A percentile compares a stretch with the other conserved stretches of the same genome.
Evolutionary conservation across 805 yeast genomes (phyloP).

Genomic region (Candida silvicultrix): DNA sequence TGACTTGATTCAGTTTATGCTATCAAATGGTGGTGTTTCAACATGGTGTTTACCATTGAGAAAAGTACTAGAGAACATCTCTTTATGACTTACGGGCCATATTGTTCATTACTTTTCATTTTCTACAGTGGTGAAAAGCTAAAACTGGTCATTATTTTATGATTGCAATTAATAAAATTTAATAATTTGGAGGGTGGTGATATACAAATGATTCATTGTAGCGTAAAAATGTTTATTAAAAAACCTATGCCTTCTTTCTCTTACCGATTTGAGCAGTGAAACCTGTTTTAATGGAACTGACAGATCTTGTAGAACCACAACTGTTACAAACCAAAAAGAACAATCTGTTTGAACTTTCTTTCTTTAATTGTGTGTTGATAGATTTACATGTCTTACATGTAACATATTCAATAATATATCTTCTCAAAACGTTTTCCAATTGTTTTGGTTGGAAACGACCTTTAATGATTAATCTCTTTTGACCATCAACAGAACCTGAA

Average conservation of each 20-base stretch:
- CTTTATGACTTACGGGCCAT: neutral
- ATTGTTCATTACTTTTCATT: too few species aligned
- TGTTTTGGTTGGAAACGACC: slow-evolving; percentile 98
- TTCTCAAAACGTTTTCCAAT: slow-evolving; percentile 91
- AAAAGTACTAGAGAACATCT: slow-evolving; percentile 38
- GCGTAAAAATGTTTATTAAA: too few species aligned
- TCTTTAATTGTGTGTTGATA: slow-evolving; percentile 90
- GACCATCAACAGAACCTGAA: slow-evolving; percentile 98
- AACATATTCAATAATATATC: slow-evolving; percentile 95
- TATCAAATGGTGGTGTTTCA: slow-evolving; percentile 48
- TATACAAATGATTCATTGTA: neutral
- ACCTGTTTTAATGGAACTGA: slow-evolving; percentile 96
- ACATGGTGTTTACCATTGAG: slow-evolving; percentile 66
- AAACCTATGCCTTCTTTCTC: slow-evolving; percentile 53
- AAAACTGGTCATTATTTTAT: neutral
- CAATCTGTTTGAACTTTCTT: slow-evolving; percentile 93
- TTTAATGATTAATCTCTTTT: slow-evolving; percentile 91
- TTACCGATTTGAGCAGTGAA: slow-evolving; percentile 97
- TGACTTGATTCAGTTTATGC: slow-evolving; percentile 44
- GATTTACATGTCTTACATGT: slow-evolving; percentile 99
- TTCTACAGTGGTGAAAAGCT: too few species aligned
- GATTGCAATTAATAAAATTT: neutral
- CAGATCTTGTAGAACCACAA: slow-evolving; percentile 97
- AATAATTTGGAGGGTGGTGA: neutral
- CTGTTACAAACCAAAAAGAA: slow-evolving; percentile 97